Evolutionary conservation across 164 flowering plant genomes (phyloP).

Genomic region (Dillenia suffruticosa): DNA sequence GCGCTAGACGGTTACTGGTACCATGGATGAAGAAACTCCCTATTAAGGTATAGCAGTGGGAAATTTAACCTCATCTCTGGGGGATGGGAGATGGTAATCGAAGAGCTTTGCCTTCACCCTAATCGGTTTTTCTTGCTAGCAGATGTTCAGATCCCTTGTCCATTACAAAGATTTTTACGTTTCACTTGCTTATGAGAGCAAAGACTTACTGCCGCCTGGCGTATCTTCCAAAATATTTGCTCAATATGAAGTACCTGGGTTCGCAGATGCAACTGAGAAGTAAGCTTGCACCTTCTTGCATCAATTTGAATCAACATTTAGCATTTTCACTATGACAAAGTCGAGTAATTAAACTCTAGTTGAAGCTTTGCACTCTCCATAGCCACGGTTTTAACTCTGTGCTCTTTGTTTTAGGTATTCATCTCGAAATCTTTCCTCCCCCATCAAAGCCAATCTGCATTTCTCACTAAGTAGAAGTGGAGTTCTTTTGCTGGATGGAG

Average conservation of each 20-base stretch:
- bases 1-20: constrained; percentile 60
- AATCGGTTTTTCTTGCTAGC: constrained; percentile 10
- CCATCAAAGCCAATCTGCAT: constrained; percentile 89
- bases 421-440: constrained; percentile 83
- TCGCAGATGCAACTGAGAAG: constrained; percentile 81
- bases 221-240: too few species aligned
- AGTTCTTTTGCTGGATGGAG: constrained; percentile 75
- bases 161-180: constrained; percentile 90
- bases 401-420: too few species aligned
- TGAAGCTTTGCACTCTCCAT: too few species aligned
- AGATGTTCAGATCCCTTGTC: constrained; percentile 84
- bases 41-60: constrained; percentile 57
- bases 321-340: too few species aligned
- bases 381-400: background rate
- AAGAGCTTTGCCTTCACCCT: background rate
- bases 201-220: too few species aligned
- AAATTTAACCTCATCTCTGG: background rate
- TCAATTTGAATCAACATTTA: constrained; percentile 1
- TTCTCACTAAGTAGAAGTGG: constrained; percentile 95
- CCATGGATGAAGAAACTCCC: constrained; percentile 91
- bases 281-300: constrained; percentile 29
- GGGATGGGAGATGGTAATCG: background rate
- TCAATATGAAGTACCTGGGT: too few species aligned
- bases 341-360: too few species aligned
- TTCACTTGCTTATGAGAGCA: constrained; percentile 67